A percentile compares a stretch with the other conserved stretches of the same genome.
Evolutionary conservation across 2,329 filamentous ascomycete species (phyloP).

Genomic region (Hortaea werneckii): DNA sequence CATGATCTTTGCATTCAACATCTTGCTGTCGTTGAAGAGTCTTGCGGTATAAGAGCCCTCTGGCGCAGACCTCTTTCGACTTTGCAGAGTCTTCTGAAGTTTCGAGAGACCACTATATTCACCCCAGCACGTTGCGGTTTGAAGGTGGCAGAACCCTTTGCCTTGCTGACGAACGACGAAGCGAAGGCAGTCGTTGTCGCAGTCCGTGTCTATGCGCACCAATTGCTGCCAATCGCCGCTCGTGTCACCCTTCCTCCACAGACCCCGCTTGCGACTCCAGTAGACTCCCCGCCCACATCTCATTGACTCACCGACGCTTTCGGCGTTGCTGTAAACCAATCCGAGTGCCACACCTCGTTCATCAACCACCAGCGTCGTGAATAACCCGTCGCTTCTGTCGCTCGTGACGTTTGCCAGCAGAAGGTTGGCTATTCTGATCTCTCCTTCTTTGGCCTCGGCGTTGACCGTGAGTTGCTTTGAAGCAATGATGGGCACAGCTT

Average conservation of each 20-base stretch:
- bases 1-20: slow-evolving; percentile 92
- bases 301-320: slow-evolving; percentile 80
- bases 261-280: slow-evolving; percentile 84
- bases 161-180: slow-evolving; percentile 88
- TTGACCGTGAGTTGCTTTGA: slow-evolving; percentile 60
- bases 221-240: slow-evolving; percentile 91
- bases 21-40: slow-evolving; percentile 81
- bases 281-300: slow-evolving; percentile 79
- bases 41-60: slow-evolving; percentile 87
- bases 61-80: slow-evolving; percentile 72
- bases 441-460: slow-evolving; percentile 43
- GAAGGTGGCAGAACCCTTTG: slow-evolving; percentile 81
- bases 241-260: slow-evolving; percentile 94
- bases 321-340: slow-evolving; percentile 85
- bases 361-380: slow-evolving; percentile 85
- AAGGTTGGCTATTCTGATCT: slow-evolving; percentile 59
- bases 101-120: slow-evolving; percentile 69
- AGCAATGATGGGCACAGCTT: slow-evolving; percentile 61
- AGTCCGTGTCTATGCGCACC: slow-evolving; percentile 75
- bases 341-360: slow-evolving; percentile 76
- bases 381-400: slow-evolving; percentile 72
- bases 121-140: slow-evolving; percentile 87
- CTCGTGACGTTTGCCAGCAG: slow-evolving; percentile 67
- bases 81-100: slow-evolving; percentile 76
- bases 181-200: slow-evolving; percentile 83